Conservation (phyloP, 1,139 yeast genomes). For the Blastobotrys apis region DNA sequence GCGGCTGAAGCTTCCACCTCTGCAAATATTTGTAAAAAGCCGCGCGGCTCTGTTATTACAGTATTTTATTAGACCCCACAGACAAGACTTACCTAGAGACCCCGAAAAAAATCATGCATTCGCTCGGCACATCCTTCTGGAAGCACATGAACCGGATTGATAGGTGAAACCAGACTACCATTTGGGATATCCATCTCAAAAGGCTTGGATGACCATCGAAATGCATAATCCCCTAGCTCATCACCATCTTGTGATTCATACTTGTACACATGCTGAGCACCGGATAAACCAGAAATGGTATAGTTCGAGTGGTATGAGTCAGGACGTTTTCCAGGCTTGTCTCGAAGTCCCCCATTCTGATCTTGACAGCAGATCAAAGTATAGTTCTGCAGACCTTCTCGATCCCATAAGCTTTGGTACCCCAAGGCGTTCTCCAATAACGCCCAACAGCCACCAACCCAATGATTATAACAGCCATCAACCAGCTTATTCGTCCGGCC, state of each 20-base stretch:
- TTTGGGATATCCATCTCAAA: slow-evolving; percentile 14
- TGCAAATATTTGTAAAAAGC: no score
- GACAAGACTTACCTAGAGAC: no score
- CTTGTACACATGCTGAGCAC: slow-evolving; percentile 53
- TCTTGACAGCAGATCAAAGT: slow-evolving; percentile 73
- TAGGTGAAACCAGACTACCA: slow-evolving; percentile 29
- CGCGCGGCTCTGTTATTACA: no score
- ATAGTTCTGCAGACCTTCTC: slow-evolving; percentile 57
- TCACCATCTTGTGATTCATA: slow-evolving; percentile 28
- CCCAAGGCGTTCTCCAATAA: slow-evolving; percentile 52
- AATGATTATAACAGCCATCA: slow-evolving; percentile 93
- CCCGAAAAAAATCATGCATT: slow-evolving; percentile 7
- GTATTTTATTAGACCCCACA: no score
- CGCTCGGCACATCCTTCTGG: slow-evolving; percentile 41
- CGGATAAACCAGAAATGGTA: slow-evolving; percentile 69
- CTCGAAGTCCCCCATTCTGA: slow-evolving; percentile 70
- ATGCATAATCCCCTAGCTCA: slow-evolving; percentile 28
- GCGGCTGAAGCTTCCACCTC: no score
- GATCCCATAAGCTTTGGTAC: slow-evolving; percentile 40
- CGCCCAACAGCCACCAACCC: slow-evolving; percentile 83
- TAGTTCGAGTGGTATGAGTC: slow-evolving; percentile 94
- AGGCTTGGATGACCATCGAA: slow-evolving; percentile 28
- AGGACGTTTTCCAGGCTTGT: slow-evolving; percentile 76
- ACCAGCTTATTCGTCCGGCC: slow-evolving; percentile 93
- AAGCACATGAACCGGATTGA: slow-evolving; percentile 66